Percentiles rank a stretch among this genome's conserved stretches.
phyloP scores from a whole-genome alignment of 2,329 filamentous ascomycete genomes.

The Cladosporium phlei region DNA sequence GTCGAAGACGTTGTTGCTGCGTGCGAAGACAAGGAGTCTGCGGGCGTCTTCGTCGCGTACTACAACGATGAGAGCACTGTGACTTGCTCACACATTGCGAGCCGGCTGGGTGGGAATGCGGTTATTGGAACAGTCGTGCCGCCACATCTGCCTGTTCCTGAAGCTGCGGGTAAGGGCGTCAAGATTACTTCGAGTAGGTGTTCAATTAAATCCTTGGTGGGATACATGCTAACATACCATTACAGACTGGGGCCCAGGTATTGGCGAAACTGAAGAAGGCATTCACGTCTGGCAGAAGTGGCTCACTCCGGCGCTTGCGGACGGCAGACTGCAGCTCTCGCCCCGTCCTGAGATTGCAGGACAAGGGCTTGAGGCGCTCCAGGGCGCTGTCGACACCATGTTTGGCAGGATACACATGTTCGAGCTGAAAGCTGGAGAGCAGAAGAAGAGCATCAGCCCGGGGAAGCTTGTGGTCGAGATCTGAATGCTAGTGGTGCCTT shows the following conservation, averaged over 20 bases:
- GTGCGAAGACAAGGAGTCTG: constrained; percentile 22
- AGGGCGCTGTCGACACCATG: constrained; percentile 40
- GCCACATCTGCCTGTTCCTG: background rate
- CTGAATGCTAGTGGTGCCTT: too few relatives aligned
- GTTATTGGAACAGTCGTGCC: constrained; percentile 18
- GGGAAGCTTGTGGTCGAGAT: constrained; percentile 35
- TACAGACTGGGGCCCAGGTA: constrained; percentile 7
- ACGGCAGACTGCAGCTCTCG: constrained; percentile 22
- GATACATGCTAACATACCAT: background rate
- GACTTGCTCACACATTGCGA: constrained; percentile 12
- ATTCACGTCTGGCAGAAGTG: constrained; percentile 28
- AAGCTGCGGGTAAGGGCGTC: background rate
- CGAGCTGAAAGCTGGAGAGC: constrained; percentile 12
- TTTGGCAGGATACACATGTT: constrained; percentile 5
- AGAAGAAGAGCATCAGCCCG: constrained; percentile 17
- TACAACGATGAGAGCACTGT: constrained; percentile 25
- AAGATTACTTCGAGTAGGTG: constrained; percentile 3
- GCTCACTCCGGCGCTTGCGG: constrained; percentile 29
- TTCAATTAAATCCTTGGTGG: background rate
- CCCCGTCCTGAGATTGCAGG: constrained; percentile 22
- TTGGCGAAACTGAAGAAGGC: constrained; percentile 28
- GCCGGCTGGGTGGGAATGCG: constrained; percentile 13
- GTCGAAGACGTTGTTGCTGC: constrained; percentile 22
- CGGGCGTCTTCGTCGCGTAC: constrained; percentile 33
- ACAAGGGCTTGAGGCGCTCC: constrained; percentile 20